Conservation (phyloP, 2,329 filamentous ascomycete genomes). For the Clathrospora elynae region DNA sequence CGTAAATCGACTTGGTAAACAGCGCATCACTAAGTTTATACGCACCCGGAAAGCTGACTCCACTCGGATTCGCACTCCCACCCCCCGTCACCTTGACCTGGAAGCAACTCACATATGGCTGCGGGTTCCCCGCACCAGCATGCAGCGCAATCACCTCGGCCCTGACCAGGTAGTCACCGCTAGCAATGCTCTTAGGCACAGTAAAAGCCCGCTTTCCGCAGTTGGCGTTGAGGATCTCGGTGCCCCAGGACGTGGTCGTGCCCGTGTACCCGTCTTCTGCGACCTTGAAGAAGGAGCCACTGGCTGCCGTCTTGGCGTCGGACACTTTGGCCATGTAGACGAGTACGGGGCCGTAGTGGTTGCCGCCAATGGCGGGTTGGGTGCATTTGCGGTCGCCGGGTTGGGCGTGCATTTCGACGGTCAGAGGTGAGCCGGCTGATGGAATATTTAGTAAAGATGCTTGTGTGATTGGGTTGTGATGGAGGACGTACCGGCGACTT, state of each 20-base stretch:
- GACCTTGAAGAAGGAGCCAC: slow-evolving; percentile 46
- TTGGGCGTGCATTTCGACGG: slow-evolving; percentile 48
- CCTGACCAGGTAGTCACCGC: slow-evolving; percentile 43
- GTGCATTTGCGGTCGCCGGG: slow-evolving; percentile 40
- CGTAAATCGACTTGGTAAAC: slow-evolving; percentile 45
- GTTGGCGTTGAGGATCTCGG: slow-evolving; percentile 48
- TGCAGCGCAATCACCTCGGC: slow-evolving; percentile 45
- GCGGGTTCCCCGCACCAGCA: slow-evolving; percentile 37
- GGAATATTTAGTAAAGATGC: slow-evolving; percentile 13
- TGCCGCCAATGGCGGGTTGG: slow-evolving; percentile 45
- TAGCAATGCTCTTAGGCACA: slow-evolving; percentile 42
- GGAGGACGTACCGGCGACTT: slow-evolving; percentile 38
- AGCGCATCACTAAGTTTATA: slow-evolving; percentile 43
- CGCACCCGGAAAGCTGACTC: slow-evolving; percentile 44
- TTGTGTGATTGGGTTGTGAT: neutral
- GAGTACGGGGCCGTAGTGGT: slow-evolving; percentile 47
- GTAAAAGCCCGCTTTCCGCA: slow-evolving; percentile 46
- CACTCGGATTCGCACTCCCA: slow-evolving; percentile 40
- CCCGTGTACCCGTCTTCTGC: slow-evolving; percentile 46
- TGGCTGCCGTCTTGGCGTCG: slow-evolving; percentile 41
- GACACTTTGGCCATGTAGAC: slow-evolving; percentile 48
- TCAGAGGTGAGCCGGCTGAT: slow-evolving; percentile 41
- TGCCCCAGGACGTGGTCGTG: slow-evolving; percentile 45
- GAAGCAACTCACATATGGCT: slow-evolving; percentile 47
- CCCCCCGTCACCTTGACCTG: slow-evolving; percentile 47